Percentiles rank a stretch among this genome's conserved stretches.
These are phyloP conservation scores for Ceratocystiopsis minuta DNA, from an alignment of 2,329 filamentous ascomycete species.

Conservation along the genomic window DNA sequence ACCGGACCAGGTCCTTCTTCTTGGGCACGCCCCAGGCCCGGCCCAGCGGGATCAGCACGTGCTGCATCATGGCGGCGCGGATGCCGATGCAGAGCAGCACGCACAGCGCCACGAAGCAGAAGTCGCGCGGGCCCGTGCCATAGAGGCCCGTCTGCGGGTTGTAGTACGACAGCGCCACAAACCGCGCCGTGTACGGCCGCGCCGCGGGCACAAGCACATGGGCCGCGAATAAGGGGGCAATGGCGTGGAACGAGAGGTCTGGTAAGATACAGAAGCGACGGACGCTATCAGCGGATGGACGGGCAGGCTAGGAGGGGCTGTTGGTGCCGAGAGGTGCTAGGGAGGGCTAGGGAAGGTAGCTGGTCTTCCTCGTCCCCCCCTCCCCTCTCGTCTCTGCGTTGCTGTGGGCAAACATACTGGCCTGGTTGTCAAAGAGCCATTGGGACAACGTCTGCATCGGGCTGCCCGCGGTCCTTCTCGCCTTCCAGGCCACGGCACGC, in stretches of 20 bases:
- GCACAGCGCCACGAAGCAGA: slow-evolving; percentile 58
- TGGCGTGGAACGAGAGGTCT: slow-evolving; percentile 74
- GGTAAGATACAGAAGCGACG: background rate
- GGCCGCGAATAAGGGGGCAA: slow-evolving; percentile 65
- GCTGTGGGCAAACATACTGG: slow-evolving; percentile 33
- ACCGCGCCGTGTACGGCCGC: slow-evolving; percentile 63
- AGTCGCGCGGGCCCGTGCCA: slow-evolving; percentile 61
- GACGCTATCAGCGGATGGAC: slow-evolving; percentile 13
- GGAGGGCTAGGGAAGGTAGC: too few species aligned
- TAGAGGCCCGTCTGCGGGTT: slow-evolving; percentile 53
- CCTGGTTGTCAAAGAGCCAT: slow-evolving; percentile 64
- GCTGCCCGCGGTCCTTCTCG: slow-evolving; percentile 44
- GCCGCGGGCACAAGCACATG: slow-evolving; percentile 71
- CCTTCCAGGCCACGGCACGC: slow-evolving; percentile 14
- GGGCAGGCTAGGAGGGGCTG: too few species aligned
- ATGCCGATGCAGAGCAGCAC: slow-evolving; percentile 75
- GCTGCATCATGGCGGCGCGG: slow-evolving; percentile 72
- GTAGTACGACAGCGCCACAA: slow-evolving; percentile 75
- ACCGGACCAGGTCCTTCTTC: slow-evolving; percentile 59
- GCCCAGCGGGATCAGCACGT: slow-evolving; percentile 63
- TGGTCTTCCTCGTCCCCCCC: too few species aligned
- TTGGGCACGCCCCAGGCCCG: slow-evolving; percentile 54
- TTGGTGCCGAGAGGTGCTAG: too few species aligned
- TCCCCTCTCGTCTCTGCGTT: too few species aligned
- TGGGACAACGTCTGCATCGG: slow-evolving; percentile 40